Conservation (phyloP, 2,329 filamentous ascomycete species). For the Penicillium hordei region DNA sequence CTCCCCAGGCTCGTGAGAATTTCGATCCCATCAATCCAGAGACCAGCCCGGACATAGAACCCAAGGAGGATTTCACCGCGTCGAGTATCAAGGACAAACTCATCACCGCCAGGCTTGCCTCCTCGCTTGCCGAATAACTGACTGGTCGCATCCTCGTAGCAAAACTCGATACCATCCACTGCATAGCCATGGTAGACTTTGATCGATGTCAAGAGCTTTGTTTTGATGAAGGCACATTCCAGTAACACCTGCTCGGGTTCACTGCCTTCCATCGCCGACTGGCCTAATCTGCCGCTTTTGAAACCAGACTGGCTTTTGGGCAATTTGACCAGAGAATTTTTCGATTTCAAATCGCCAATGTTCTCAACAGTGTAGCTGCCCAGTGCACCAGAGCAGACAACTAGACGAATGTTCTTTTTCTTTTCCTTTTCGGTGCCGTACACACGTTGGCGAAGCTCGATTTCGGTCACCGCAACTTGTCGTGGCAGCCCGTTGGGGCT, state of each 20-base stretch:
- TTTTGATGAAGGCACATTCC: conserved; percentile 65
- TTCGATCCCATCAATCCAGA: conserved; percentile 83
- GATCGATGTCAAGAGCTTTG: conserved; percentile 72
- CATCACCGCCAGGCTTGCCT: conserved; percentile 66
- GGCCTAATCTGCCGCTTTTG: conserved; percentile 71
- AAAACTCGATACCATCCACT: conserved; percentile 85
- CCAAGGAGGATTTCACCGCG: conserved; percentile 84
- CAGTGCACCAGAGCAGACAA: conserved; percentile 73
- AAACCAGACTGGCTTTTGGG: conserved; percentile 73
- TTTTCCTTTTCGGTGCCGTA: conserved; percentile 69
- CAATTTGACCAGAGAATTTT: conserved; percentile 71
- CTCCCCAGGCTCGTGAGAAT: conserved; percentile 87
- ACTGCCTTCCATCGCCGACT: conserved; percentile 68
- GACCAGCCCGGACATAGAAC: conserved; percentile 76
- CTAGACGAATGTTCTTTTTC: conserved; percentile 64
- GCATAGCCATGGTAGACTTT: conserved; percentile 74
- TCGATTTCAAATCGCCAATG: conserved; percentile 67
- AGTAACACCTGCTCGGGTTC: conserved; percentile 72
- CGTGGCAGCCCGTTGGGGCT: conserved; percentile 62
- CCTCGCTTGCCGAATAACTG: conserved; percentile 84
- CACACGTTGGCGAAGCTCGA: conserved; percentile 68
- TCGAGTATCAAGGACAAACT: conserved; percentile 77
- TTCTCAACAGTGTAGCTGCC: conserved; percentile 76
- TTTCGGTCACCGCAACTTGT: conserved; percentile 72
- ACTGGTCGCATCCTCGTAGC: conserved; percentile 81